A percentile compares a stretch with the other conserved stretches of the same genome.
These are phyloP conservation scores for Xylaria arbuscula DNA, from an alignment of 2,329 filamentous ascomycete genomes.

Conservation along the genomic window DNA sequence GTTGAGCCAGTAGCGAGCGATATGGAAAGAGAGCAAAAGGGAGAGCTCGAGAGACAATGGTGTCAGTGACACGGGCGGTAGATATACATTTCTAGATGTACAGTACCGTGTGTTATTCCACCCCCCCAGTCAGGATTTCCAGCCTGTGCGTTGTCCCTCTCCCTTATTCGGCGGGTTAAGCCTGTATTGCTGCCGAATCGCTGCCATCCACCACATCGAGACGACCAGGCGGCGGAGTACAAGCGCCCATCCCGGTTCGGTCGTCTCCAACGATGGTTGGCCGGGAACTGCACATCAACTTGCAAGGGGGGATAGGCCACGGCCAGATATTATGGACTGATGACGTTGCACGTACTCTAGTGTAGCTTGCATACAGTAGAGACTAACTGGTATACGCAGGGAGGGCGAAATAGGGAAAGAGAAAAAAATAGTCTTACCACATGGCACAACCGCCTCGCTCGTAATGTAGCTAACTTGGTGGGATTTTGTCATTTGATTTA, in stretches of 20 bases:
- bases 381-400: not conserved
- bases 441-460: conserved; percentile 21
- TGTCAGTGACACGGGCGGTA: conserved; percentile 13
- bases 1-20: conserved; percentile 17
- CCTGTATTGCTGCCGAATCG: conserved; percentile 29
- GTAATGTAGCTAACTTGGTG: not conserved
- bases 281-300: conserved; percentile 12
- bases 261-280: conserved; percentile 33
- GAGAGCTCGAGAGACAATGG: conserved; percentile 12
- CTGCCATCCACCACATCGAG: conserved; percentile 37
- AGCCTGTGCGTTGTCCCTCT: conserved; percentile 25
- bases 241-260: conserved; percentile 39
- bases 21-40: conserved; percentile 9
- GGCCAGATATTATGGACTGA: conserved; percentile 26
- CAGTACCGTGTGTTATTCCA: conserved; percentile 20
- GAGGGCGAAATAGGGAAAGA: not conserved
- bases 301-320: conserved; percentile 25
- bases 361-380: conserved; percentile 2
- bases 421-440: conserved; percentile 15
- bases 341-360: conserved; percentile 30
- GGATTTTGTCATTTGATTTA: conserved; percentile 14
- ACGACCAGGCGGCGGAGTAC: conserved; percentile 40
- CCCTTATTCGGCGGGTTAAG: conserved; percentile 32
- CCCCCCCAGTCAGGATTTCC: conserved; percentile 26
- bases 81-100: conserved; percentile 23